Base-by-base conservation (phyloP, 192 early-diverging fungal genomes). In the Dissophora globulifera region DNA sequence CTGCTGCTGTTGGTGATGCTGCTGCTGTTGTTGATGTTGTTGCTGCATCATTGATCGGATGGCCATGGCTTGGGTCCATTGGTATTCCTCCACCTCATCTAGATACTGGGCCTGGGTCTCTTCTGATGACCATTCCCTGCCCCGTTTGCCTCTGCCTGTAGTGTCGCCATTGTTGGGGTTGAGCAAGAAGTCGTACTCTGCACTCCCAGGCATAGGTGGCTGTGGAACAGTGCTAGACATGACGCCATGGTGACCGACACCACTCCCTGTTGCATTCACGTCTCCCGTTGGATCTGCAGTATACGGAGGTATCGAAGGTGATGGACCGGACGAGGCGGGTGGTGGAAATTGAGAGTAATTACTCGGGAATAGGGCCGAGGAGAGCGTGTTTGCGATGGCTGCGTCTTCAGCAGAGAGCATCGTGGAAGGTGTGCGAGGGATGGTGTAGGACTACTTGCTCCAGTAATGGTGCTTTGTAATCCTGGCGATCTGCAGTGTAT, bases 41-140 rank as follows among this genome's bases (percentile, higher is more conserved):
- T 70, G 68, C n/a, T 62, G 70, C 1, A 76, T 26, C 33, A 76
- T 42, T 0, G 62, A 17, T 7, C 71, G 49, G n/a, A 76, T 54
- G 0, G 71, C 71, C 56, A 76, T 76, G 16, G 71, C 47, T 29
- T 76, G 71, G 16, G 42, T 47, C 62, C 62, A 65, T 23, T 76
- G 71, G 26, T 59, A 66, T 35, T 76, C 71, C 25, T 76, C 71
- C 15, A 76, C 71, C 27, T 76, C 38, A 31, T 76, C 71, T 35
- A 76, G 17, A 48, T 66, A 76, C 25, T 76, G 71, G 0, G 49
- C 33, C 27, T 76, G 71, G 7, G 33, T 50, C 29, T 76, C 71
- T 26, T 76, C 71, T 25, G 58, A 50, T 6, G 71, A 55, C 26
- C 49, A 59, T n/a, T 76, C 71, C 43, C 71, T 55, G 0, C 31